Conservation (phyloP, 2,329 filamentous ascomycete genomes). For the Chalara sp. region DNA sequence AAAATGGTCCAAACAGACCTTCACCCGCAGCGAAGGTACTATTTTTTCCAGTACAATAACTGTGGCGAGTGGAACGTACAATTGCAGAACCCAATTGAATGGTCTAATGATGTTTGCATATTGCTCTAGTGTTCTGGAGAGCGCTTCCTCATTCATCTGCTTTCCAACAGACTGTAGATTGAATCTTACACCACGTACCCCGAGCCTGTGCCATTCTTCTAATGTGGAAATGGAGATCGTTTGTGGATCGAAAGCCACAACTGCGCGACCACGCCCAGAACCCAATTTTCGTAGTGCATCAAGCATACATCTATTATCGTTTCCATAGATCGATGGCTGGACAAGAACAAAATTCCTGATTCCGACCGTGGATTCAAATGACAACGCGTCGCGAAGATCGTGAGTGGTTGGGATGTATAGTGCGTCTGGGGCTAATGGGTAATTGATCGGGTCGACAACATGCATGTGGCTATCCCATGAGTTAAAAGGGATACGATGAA, state of each 20-base stretch:
- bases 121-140: constrained; percentile 45
- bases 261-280: constrained; percentile 41
- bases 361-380: constrained; percentile 43
- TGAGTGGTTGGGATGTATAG: constrained; percentile 44
- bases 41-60: constrained; percentile 42
- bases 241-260: constrained; percentile 48
- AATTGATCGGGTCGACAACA: constrained; percentile 46
- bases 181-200: constrained; percentile 53
- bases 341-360: constrained; percentile 43
- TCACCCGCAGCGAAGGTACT: constrained; percentile 41
- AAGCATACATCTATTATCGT: constrained; percentile 52
- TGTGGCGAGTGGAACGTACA: constrained; percentile 48
- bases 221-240: constrained; percentile 32
- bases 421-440: constrained; percentile 40
- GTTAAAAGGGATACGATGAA: constrained; percentile 30
- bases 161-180: constrained; percentile 49
- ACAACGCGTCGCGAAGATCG: constrained; percentile 41
- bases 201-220: constrained; percentile 46
- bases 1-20: constrained; percentile 54
- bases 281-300: constrained; percentile 45
- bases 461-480: constrained; percentile 48
- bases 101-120: constrained; percentile 45
- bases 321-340: constrained; percentile 56
- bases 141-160: constrained; percentile 7
- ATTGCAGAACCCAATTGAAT: constrained; percentile 49